phyloP scores from a whole-genome alignment of 2,329 filamentous ascomycete species.

The Diaporthe aspalathi region DNA sequence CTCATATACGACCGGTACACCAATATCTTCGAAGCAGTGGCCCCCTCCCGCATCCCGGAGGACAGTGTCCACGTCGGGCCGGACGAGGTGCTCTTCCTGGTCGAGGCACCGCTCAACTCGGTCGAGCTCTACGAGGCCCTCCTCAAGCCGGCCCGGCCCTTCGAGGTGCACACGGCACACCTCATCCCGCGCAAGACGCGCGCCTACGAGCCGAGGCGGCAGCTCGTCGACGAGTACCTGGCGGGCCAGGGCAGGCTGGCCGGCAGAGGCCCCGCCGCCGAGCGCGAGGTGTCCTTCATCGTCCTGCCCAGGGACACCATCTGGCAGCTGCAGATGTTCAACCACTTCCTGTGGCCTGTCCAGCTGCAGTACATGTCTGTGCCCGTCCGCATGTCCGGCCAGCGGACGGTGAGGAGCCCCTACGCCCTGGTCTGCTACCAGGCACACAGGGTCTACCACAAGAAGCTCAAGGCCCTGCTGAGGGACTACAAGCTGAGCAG shows the following conservation, averaged over 20 bases:
- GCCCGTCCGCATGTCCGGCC: constrained; percentile 24
- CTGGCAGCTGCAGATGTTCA: constrained; percentile 32
- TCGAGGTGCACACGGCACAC: constrained; percentile 24
- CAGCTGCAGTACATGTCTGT: constrained; percentile 32
- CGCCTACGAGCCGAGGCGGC: neutral
- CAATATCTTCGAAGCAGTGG: constrained; percentile 29
- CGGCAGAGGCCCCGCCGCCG: constrained; percentile 7
- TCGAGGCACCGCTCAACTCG: constrained; percentile 32
- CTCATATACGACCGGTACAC: constrained; percentile 35
- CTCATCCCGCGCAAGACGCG: constrained; percentile 30
- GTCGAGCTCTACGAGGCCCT: constrained; percentile 33
- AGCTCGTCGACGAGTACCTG: constrained; percentile 30
- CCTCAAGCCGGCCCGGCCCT: constrained; percentile 28
- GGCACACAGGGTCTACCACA: constrained; percentile 34
- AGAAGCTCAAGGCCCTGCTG: constrained; percentile 33
- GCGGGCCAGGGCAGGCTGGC: constrained; percentile 29
- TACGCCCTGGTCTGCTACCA: constrained; percentile 33
- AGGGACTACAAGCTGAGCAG: constrained; percentile 22
- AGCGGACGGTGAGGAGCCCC: constrained; percentile 16
- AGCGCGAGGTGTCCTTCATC: constrained; percentile 30
- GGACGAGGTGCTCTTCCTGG: constrained; percentile 31
- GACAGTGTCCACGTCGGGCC: constrained; percentile 28
- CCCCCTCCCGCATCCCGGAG: constrained; percentile 9
- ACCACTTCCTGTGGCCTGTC: constrained; percentile 31
- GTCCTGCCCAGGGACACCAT: constrained; percentile 24